Base-by-base conservation (phyloP, 495 filamentous ascomycete genomes). In the Penicillium pancosmium region DNA sequence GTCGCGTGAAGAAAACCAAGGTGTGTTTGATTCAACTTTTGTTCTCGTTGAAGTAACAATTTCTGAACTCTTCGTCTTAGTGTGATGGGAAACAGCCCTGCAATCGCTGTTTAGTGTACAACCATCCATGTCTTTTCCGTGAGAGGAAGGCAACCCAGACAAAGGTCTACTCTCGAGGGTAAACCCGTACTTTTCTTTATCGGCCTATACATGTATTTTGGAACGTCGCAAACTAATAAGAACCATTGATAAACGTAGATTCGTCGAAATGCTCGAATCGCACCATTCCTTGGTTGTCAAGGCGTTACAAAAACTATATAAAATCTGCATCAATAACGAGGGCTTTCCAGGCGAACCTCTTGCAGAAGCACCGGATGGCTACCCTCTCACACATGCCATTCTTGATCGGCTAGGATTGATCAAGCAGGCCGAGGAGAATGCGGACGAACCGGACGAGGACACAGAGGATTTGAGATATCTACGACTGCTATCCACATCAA, bases 31-130 rank as follows among this genome's bases (percentile, higher is more conserved):
- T 33, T 21, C 12, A 4, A 55, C 3, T 36, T 46, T 54, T 27
- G 18, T 12, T 34, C 18, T 19, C 25, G 16, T 16, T 36, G 12
- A 25, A 38, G 10, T 19, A 27, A 10, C 47, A 33, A 35, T 43
- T 34, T 21, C 48, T 57, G 51, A 65, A 69, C 23, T 69, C 41
- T 54, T 15, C 27, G 50, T 18, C 10, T 31, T 54, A 80, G 78
- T 80, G 78, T 61, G 78, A 80, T 68, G 78, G 78, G 36, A 79
- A 77, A 50, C 78, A 80, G 49, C 78, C 78, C 35, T 80, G 78
- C 65, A 78, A 77, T 56, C 76, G 78, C 33, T 80, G 78, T 57
- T 77, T 75, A 10, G 71, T 76, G 43, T 77, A 78, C 58, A 80
- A 80, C 53, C 78, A 79, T 38, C 73, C 75, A 18, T 80, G 78